These are phyloP conservation scores for Suillus subalutaceus DNA, from an alignment of 768 basidiomycete species.

Conservation along the genomic window DNA sequence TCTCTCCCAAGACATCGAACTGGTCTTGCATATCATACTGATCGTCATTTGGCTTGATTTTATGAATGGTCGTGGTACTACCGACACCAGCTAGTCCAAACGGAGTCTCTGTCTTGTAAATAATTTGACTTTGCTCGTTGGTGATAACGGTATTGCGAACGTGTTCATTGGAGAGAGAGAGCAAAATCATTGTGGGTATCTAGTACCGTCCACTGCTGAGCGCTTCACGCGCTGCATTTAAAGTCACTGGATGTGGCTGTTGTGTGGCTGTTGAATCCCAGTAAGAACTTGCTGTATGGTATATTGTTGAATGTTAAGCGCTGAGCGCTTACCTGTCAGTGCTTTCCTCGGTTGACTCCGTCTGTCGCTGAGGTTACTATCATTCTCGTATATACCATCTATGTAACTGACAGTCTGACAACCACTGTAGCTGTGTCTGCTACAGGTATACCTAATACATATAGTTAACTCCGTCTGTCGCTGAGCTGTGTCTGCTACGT, in stretches of 20 bases:
- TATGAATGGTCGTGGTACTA: constrained; percentile 28
- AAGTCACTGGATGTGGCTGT: background rate
- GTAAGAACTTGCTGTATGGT: no score
- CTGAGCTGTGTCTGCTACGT: no score
- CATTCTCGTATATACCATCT: no score
- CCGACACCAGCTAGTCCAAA: constrained; percentile 6
- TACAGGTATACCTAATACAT: no score
- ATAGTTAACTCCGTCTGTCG: no score
- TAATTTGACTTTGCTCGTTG: constrained; percentile 27
- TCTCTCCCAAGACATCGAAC: constrained; percentile 35
- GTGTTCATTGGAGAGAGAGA: constrained; percentile 24
- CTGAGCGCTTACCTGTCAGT: no score
- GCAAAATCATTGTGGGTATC: constrained; percentile 17
- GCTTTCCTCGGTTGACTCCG: no score
- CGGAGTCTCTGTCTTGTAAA: constrained; percentile 33
- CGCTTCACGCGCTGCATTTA: background rate
- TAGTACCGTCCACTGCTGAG: background rate
- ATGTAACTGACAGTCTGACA: no score
- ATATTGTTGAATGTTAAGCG: no score
- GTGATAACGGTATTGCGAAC: constrained; percentile 29
- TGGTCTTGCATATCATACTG: constrained; percentile 30
- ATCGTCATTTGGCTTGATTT: constrained; percentile 26
- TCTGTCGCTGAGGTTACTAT: no score
- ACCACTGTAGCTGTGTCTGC: no score
- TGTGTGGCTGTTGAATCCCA: no score